phyloP scores from a whole-genome alignment of 805 yeast genomes.

The Cyberlindnera xylosilytica region DNA sequence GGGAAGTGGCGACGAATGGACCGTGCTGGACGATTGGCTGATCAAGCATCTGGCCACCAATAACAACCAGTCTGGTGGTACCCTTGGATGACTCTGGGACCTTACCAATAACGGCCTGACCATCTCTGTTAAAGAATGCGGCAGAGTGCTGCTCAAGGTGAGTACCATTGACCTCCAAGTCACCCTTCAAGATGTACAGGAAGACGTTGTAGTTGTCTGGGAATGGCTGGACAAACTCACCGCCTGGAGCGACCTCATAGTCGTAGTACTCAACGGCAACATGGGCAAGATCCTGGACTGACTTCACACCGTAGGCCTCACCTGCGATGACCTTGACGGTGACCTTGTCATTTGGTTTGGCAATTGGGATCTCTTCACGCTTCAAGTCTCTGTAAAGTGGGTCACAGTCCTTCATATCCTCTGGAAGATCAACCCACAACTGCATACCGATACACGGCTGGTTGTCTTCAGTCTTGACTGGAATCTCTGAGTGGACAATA shows the following conservation, averaged over 20 bases:
- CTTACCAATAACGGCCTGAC: conserved; percentile 55
- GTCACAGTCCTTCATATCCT: conserved; percentile 51
- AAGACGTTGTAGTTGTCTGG: conserved; percentile 65
- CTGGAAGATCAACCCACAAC: conserved; percentile 85
- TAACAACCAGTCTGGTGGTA: conserved; percentile 60
- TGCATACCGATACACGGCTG: conserved; percentile 69
- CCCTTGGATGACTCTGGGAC: conserved; percentile 40
- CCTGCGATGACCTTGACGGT: conserved; percentile 76
- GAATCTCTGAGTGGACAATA: conserved; percentile 84
- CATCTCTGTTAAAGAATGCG: conserved; percentile 67
- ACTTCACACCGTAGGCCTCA: conserved; percentile 68
- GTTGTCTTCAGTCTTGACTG: conserved; percentile 49
- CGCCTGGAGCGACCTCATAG: conserved; percentile 62
- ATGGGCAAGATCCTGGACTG: conserved; percentile 71
- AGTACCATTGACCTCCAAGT: conserved; percentile 44
- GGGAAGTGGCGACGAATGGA: conserved; percentile 79
- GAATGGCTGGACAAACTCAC: conserved; percentile 55
- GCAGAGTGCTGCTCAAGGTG: conserved; percentile 44
- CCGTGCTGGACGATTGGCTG: conserved; percentile 85
- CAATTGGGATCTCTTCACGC: conserved; percentile 68
- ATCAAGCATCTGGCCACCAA: conserved; percentile 72
- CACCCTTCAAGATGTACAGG: conserved; percentile 64
- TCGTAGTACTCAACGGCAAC: conserved; percentile 78
- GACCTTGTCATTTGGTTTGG: conserved; percentile 59
- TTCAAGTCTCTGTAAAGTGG: conserved; percentile 81